Conservation (phyloP, 441 rosid genomes). For the Rhodomyrtus psidioides region DNA sequence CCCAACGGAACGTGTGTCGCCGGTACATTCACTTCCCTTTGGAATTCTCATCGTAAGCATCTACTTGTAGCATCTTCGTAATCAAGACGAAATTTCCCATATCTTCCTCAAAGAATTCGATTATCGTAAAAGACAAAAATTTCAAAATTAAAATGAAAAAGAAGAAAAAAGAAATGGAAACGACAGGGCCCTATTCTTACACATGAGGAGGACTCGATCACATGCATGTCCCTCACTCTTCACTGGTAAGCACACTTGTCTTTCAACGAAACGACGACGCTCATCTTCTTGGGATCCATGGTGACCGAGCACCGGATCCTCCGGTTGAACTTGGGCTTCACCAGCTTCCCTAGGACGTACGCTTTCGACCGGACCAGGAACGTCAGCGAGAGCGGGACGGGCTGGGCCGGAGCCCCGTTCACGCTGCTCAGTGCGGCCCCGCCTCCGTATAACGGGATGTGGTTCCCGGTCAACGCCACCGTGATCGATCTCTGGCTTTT, state of each 20-base stretch:
- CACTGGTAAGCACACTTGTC: slow-evolving; percentile 31
- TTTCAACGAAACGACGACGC: slow-evolving; percentile 12
- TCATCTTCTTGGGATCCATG: slow-evolving; percentile 37
- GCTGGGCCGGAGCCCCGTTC: slow-evolving; percentile 22
- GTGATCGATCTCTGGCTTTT: slow-evolving; percentile 28
- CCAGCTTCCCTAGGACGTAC: slow-evolving; percentile 34
- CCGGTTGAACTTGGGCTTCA: slow-evolving; percentile 27
- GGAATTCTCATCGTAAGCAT: not conserved
- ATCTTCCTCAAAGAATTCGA: not conserved
- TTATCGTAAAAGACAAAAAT: not conserved
- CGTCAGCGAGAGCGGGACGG: slow-evolving; percentile 22
- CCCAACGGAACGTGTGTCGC: not conserved
- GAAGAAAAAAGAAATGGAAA: not conserved
- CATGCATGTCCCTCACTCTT: not conserved
- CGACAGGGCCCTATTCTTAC: not conserved
- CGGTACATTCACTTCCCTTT: not conserved
- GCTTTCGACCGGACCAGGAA: slow-evolving; percentile 32
- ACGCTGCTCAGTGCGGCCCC: slow-evolving; percentile 29
- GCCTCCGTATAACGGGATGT: slow-evolving; percentile 37
- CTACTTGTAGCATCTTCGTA: not conserved
- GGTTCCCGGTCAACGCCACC: slow-evolving; percentile 15
- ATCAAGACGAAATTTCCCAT: not conserved
- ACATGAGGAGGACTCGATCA: not conserved
- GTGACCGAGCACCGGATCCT: slow-evolving; percentile 20
- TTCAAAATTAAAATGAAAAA: not conserved